Conservation (phyloP, 208 protist genomes). For the Entamoeba moshkovskii region DNA sequence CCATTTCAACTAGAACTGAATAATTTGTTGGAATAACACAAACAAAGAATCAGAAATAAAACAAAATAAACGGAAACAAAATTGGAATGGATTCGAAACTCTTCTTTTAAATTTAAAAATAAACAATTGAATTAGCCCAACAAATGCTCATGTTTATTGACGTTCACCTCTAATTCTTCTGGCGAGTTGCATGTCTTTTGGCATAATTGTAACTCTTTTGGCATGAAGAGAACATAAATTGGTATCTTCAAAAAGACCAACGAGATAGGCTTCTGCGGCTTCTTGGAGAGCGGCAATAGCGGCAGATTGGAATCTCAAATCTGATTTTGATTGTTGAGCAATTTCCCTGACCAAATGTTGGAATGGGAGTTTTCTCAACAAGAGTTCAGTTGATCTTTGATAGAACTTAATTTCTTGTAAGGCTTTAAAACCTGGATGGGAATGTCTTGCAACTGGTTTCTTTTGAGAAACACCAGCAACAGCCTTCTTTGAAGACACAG, state of each 20-base stretch:
- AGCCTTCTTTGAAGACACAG: not conserved
- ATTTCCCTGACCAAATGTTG: not conserved
- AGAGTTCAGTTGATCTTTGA: not conserved
- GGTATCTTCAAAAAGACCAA: slow-evolving; percentile 67
- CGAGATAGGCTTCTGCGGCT: slow-evolving; percentile 57
- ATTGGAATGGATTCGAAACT: no score
- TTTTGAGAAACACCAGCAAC: not conserved
- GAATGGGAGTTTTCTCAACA: not conserved
- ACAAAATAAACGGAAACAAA: no score
- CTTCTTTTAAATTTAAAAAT: no score
- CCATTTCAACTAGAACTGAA: no score
- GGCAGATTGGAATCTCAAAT: not conserved
- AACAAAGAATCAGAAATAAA: no score
- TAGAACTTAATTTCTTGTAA: not conserved
- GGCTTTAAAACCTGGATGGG: not conserved
- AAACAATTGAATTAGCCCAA: no score
- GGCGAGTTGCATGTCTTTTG: slow-evolving; percentile 49
- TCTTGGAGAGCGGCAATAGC: no score
- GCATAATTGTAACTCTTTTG: slow-evolving; percentile 59
- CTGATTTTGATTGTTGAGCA: not conserved
- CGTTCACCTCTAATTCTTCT: slow-evolving; percentile 27
- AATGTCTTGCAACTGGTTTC: not conserved
- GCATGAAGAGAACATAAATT: slow-evolving; percentile 65
- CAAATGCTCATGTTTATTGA: no score
- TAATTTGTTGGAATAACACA: no score